Evolutionary conservation across 306 rosid genomes (phyloP).

Genomic region (Casuarina cunninghamiana): DNA sequence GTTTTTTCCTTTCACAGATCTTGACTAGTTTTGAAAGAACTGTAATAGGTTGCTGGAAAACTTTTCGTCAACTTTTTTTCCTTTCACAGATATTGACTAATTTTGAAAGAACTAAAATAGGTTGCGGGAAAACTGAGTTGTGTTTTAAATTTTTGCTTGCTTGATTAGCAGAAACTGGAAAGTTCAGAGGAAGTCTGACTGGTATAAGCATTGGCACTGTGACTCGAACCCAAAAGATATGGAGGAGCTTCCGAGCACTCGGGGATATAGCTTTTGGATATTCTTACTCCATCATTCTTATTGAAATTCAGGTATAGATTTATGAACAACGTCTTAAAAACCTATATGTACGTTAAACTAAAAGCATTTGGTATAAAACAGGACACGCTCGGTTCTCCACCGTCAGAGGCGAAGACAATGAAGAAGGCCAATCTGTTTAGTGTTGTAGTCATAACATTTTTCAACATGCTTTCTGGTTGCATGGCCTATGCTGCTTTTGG

Average conservation of each 20-base stretch:
- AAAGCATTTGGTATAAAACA: constrained; percentile 18
- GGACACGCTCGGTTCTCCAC: constrained; percentile 72
- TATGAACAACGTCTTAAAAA: not conserved
- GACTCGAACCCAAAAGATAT: constrained; percentile 53
- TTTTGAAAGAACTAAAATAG: too few species aligned
- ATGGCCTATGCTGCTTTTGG: constrained; percentile 76
- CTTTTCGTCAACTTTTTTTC: not conserved
- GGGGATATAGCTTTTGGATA: constrained; percentile 83
- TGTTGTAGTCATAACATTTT: constrained; percentile 50
- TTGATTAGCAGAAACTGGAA: constrained; percentile 37
- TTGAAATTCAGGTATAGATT: constrained; percentile 74
- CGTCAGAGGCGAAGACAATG: constrained; percentile 68
- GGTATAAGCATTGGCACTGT: constrained; percentile 59
- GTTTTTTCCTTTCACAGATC: too few species aligned
- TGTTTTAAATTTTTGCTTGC: not conserved
- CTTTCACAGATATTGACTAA: too few species aligned
- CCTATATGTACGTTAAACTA: not conserved
- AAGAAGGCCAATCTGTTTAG: constrained; percentile 52
- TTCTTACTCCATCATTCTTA: constrained; percentile 70
- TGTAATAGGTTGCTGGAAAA: too few species aligned
- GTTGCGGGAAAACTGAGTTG: not conserved
- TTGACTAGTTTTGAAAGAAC: too few species aligned
- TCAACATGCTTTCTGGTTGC: constrained; percentile 83
- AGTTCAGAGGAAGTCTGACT: constrained; percentile 50
- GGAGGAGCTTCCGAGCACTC: constrained; percentile 83